These are phyloP conservation scores for Cyclotella kingstonii DNA, from an alignment of 108 stramenopile species.

Conservation along the genomic window DNA sequence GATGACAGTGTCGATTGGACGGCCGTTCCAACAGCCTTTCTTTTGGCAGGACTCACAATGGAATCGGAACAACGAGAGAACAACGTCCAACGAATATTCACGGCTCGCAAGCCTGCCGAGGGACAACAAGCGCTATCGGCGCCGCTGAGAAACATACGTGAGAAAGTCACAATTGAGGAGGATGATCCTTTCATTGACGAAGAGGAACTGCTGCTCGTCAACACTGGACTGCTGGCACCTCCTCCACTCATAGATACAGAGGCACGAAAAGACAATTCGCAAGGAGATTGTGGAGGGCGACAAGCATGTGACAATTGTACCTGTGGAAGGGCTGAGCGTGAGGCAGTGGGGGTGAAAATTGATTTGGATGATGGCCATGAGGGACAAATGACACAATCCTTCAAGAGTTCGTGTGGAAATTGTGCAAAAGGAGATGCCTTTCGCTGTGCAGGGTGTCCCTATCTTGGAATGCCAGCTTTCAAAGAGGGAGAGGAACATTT, in stretches of 20 bases:
- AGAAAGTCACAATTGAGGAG: no score
- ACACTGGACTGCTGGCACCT: constrained; percentile 48
- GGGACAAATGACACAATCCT: constrained; percentile 14
- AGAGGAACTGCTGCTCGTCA: constrained; percentile 57
- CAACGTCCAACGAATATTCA: constrained; percentile 49
- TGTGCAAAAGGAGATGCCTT: constrained; percentile 98
- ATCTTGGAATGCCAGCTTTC: constrained; percentile 95
- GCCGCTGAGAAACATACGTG: constrained; percentile 36
- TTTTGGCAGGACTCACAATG: constrained; percentile 60
- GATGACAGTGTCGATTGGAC: constrained; percentile 17
- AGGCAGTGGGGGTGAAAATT: constrained; percentile 27
- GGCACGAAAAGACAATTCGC: constrained; percentile 24
- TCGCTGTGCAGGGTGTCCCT: constrained; percentile 97
- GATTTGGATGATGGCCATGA: no score
- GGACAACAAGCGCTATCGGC: background rate
- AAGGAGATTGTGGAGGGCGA: constrained; percentile 79
- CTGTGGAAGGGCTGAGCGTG: constrained; percentile 89
- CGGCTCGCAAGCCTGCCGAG: constrained; percentile 47
- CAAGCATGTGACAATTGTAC: constrained; percentile 96
- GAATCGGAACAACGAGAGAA: constrained; percentile 53
- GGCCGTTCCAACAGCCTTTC: constrained; percentile 51
- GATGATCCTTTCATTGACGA: constrained; percentile 74
- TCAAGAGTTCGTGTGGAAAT: constrained; percentile 89
- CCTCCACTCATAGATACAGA: constrained; percentile 45
- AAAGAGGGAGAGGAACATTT: constrained; percentile 95